Conservation (phyloP, 1,284 basidiomycete genomes). For the Termitomyces sp. region DNA sequence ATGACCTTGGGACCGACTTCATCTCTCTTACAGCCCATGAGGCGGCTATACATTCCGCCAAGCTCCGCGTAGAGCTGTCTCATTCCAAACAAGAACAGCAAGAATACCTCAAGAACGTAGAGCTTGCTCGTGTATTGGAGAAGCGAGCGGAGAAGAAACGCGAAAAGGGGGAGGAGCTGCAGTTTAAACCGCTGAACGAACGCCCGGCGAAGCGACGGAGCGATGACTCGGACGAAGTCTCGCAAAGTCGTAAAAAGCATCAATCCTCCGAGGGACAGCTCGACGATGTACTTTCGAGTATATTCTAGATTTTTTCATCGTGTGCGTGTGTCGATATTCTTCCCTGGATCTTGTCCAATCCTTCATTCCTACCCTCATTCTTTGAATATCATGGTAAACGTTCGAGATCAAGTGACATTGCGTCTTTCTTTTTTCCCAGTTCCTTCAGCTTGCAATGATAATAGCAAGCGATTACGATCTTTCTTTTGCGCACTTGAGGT, state of each 20-base stretch:
- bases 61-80: conserved; percentile 85
- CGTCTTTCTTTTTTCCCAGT: too few species aligned
- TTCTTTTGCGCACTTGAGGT: too few species aligned
- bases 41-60: conserved; percentile 82
- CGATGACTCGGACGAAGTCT: conserved; percentile 2
- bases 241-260: conserved; percentile 7
- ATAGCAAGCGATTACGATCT: too few species aligned
- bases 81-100: conserved; percentile 68
- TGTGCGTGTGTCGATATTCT: neutral
- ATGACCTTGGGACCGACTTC: too few species aligned
- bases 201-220: conserved; percentile 15
- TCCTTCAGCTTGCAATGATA: too few species aligned
- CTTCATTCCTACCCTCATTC: too few species aligned
- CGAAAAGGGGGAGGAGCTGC: conserved; percentile 45
- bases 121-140: conserved; percentile 85
- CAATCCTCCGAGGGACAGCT: conserved; percentile 6
- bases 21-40: conserved; percentile 47
- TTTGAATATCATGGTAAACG: too few species aligned
- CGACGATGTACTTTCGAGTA: conserved; percentile 11
- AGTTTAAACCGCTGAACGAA: conserved; percentile 32
- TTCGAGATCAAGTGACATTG: too few species aligned
- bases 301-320: neutral
- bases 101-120: conserved; percentile 93
- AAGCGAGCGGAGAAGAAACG: conserved; percentile 78
- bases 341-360: too few species aligned